These are phyloP conservation scores for Aspergillus asperescens DNA, from an alignment of 495 filamentous ascomycete species.

Conservation along the genomic window DNA sequence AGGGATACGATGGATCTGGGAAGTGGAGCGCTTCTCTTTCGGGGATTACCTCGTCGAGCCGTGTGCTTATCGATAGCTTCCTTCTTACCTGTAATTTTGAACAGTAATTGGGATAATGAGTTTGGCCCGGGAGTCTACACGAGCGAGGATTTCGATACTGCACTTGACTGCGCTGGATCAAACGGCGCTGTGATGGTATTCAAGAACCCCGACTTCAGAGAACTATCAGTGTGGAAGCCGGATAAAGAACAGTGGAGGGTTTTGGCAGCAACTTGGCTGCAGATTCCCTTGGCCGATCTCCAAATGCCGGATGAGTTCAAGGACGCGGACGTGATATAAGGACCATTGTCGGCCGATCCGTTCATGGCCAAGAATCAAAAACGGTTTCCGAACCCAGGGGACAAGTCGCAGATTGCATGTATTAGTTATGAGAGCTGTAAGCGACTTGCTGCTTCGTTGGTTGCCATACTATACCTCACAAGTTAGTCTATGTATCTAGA, in stretches of 20 bases:
- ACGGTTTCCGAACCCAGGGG: neutral
- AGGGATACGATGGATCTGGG: neutral
- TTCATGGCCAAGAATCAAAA: neutral
- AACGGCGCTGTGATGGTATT: conserved; percentile 14
- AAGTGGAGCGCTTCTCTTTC: neutral
- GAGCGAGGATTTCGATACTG: neutral
- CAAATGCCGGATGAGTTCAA: neutral
- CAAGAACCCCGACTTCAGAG: conserved; percentile 4
- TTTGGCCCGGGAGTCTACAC: conserved; percentile 13
- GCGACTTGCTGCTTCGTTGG: neutral
- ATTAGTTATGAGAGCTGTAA: neutral
- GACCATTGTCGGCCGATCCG: neutral
- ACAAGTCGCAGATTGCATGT: neutral
- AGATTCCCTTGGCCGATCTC: neutral
- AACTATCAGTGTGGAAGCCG: conserved; percentile 8
- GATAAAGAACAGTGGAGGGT: conserved; percentile 1
- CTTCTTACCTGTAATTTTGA: neutral
- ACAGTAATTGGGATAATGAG: conserved; percentile 2
- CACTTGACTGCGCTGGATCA: neutral
- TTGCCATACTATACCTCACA: neutral
- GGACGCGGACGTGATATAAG: neutral
- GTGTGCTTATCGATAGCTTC: neutral
- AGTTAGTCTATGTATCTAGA: too few species aligned
- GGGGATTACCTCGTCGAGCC: neutral
- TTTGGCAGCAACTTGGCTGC: neutral